These are phyloP conservation scores for Arbutus unedo DNA, from an alignment of 148 eudicot species.

Conservation along the genomic window DNA sequence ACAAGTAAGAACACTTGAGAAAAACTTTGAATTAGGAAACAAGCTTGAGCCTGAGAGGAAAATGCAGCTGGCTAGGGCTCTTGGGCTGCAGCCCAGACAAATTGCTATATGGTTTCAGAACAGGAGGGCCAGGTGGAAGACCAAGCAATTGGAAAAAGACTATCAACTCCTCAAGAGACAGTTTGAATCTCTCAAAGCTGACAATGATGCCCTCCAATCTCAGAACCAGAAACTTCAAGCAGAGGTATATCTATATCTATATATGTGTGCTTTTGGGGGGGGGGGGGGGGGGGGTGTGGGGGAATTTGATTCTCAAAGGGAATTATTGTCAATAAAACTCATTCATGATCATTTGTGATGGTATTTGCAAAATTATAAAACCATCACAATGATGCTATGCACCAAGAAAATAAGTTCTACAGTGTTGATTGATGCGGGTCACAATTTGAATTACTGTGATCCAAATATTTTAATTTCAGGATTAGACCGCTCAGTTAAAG, in stretches of 20 bases:
- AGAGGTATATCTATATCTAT: conserved; percentile 42
- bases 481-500: too few species aligned
- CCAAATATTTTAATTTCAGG: too few species aligned
- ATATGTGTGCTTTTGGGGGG: too few species aligned
- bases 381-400: too few species aligned
- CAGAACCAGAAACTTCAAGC: conserved; percentile 83
- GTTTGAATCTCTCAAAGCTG: conserved; percentile 82
- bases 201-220: conserved; percentile 72
- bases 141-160: conserved; percentile 93
- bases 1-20: conserved; percentile 92
- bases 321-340: neutral
- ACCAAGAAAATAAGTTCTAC: too few species aligned
- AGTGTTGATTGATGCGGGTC: too few species aligned
- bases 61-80: conserved; percentile 88
- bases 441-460: too few species aligned
- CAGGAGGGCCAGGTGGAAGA: conserved; percentile 94
- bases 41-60: conserved; percentile 98
- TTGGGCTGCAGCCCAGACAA: conserved; percentile 92
- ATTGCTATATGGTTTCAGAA: conserved; percentile 98
- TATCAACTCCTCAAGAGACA: conserved; percentile 82
- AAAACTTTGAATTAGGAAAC: conserved; percentile 82
- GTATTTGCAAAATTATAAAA: too few species aligned
- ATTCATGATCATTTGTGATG: too few species aligned
- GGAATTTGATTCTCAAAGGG: neutral
- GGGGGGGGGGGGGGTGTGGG: too few species aligned